Evolutionary conservation across 1,139 yeast species (phyloP).

Genomic region (Sugiyamaella castrensis): DNA sequence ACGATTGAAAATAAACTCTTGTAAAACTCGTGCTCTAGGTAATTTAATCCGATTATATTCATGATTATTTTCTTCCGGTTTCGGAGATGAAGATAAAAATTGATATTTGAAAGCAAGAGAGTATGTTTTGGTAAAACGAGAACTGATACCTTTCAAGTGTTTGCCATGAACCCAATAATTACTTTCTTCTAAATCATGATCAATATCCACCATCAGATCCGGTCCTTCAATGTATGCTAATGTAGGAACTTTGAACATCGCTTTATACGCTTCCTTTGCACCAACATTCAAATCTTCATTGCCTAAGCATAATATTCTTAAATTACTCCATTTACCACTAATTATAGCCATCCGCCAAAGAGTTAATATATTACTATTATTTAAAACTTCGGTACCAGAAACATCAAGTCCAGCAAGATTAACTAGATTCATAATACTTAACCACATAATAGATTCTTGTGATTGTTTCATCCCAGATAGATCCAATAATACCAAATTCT

Average conservation of each 20-base stretch:
- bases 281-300: background rate
- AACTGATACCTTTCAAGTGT: constrained; percentile 11
- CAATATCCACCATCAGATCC: background rate
- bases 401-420: constrained; percentile 27
- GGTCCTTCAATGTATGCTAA: constrained; percentile 20
- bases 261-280: constrained; percentile 3
- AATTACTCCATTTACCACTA: constrained; percentile 22
- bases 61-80: background rate
- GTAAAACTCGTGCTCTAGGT: background rate
- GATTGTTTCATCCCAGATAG: constrained; percentile 15
- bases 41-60: background rate
- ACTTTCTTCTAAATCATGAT: background rate
- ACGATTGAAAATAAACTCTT: constrained; percentile 5
- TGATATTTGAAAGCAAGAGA: constrained; percentile 16
- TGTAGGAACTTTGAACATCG: constrained; percentile 10
- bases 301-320: constrained; percentile 24
- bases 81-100: constrained; percentile 5
- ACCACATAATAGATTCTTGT: constrained; percentile 10
- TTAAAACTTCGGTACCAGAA: constrained; percentile 17
- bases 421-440: constrained; percentile 20
- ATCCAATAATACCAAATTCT: constrained; percentile 23
- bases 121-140: constrained; percentile 14
- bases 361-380: constrained; percentile 17
- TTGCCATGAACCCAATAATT: constrained; percentile 11
- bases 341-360: constrained; percentile 28